Base-by-base conservation (phyloP, 1,284 basidiomycete genomes). In the Flammula alnicola region DNA sequence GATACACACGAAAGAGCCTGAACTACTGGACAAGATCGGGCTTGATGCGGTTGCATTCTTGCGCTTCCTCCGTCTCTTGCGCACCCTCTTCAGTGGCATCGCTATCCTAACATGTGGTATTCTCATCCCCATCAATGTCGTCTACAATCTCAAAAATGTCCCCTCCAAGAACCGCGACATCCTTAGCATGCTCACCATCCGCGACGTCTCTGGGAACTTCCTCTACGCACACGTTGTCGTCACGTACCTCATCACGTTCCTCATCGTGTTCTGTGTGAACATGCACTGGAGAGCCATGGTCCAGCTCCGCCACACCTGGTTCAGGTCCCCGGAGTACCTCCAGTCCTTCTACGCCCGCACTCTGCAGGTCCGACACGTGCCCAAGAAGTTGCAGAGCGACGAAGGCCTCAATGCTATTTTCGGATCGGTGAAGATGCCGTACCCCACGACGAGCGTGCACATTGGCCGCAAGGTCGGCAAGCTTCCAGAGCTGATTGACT, bases 11-110 rank as follows among this genome's bases (percentile, higher is more conserved):
- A 88, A 89, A 61, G 96, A 99, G 69, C 83, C 88, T 22, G 88
- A 94, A 58, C 82, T 98, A 36, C 77, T 98, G 25, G 84, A 91
- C 58, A 94, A 95, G 66, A 81, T 98, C 62, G 96, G 93, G 12
- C 83, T 98, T 16, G 97, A 99, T 66, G 96, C 95, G 0, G 88
- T 94, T 42, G 82, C 91, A 10, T 99, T 93, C 69, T 82, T 99
- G 14, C 88, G 95, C 17, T 98, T 99, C 68, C 79, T 90, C 22
- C 86, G 94, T 53, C 86, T 99, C 75, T 80, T 91, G 63, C 85
- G 94, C 20, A 84, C 81, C 76, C 74, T 92, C 31, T 95, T 95
- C 74, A 73, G 80, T 35, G 70, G 73, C 31, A 77, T 94, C 46
- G 83, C 89, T 1, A 42, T 81, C 43, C 72, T 93, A 42, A 77